These are phyloP conservation scores for Cryptococcus sp. DNA, from an alignment of 1,284 basidiomycete species.

Conservation along the genomic window DNA sequence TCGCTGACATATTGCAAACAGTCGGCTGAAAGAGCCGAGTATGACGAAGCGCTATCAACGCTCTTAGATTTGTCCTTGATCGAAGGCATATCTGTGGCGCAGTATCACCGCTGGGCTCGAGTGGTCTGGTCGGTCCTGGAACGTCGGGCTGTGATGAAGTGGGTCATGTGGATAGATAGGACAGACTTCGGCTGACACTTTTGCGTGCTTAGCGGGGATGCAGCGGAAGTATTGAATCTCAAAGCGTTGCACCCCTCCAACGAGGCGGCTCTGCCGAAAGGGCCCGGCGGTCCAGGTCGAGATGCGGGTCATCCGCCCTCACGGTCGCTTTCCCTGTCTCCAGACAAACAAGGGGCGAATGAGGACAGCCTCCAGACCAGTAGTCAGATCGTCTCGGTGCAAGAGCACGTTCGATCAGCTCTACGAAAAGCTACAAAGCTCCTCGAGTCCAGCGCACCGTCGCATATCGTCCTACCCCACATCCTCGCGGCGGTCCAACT, in stretches of 20 bases:
- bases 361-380: slow-evolving; percentile 2
- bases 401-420: slow-evolving; percentile 25
- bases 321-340: neutral
- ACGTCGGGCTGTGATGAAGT: slow-evolving; percentile 27
- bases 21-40: slow-evolving; percentile 24
- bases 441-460: slow-evolving; percentile 22
- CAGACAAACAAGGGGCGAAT: neutral
- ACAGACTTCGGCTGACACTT: too few species aligned
- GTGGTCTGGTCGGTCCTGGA: slow-evolving; percentile 41
- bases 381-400: slow-evolving; percentile 25
- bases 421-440: slow-evolving; percentile 30
- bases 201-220: slow-evolving; percentile 20
- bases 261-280: neutral
- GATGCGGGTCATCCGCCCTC: slow-evolving; percentile 14
- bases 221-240: slow-evolving; percentile 19
- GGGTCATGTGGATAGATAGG: neutral
- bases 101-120: slow-evolving; percentile 42
- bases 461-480: slow-evolving; percentile 38
- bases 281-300: slow-evolving; percentile 18
- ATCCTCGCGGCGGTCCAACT: slow-evolving; percentile 39
- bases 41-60: slow-evolving; percentile 35
- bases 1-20: slow-evolving; percentile 7
- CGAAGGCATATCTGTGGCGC: slow-evolving; percentile 26
- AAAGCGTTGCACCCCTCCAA: slow-evolving; percentile 20
- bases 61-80: slow-evolving; percentile 28